Base-by-base conservation (phyloP, 176 grass and related monocot species). In the Oryza australiensis region DNA sequence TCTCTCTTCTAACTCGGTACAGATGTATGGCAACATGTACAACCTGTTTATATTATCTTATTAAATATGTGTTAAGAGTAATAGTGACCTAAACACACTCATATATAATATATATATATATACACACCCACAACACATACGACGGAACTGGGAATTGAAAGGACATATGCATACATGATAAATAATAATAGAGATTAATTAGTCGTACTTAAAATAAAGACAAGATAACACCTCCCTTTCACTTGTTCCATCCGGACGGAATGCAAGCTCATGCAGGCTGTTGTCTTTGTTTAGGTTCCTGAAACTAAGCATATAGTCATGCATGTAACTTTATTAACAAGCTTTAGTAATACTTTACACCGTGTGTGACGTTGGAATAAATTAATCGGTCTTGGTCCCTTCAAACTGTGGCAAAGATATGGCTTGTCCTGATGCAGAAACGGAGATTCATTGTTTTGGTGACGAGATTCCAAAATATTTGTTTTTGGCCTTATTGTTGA, bases 371-470 rank as follows among this genome's bases (percentile, higher is more conserved):
- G 72, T 48, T 78, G 45, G 53, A 79, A 77, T 82, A 77, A 76
- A 76, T 41, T 87, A 87, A 38, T 53, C 12, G 18, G 18, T 4
- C n/a, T 1, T 77, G 66, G 53, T 77, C 73, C 68, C 85, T 77
- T 77, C 9, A 34, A 72, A 72, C 55, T 40, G 27, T 78, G 24
- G 73, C 55, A 87, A 83, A 87, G 86, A 33, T 78, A 48, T 53
- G 5, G 20, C 59, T 73, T 78, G 74, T 83, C 74, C 22, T 73
- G 22, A 7, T 45, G 59, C 35, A 57, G 16, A 30, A 88, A 57
- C 59, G 55, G 37, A 59, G 76, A 73, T 55, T 46, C 22, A n/a
- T 40, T 27, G 74, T 18, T 15, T 37, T 55, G 51, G 20, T 55
- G 18, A 16, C 9, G 51, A 22, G 51, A 55, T 55, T 55, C 51